Percentiles rank a stretch among this genome's conserved stretches.
Conservation (phyloP, 148 eudicot genomes). For the Nepenthes mirabilis region DNA sequence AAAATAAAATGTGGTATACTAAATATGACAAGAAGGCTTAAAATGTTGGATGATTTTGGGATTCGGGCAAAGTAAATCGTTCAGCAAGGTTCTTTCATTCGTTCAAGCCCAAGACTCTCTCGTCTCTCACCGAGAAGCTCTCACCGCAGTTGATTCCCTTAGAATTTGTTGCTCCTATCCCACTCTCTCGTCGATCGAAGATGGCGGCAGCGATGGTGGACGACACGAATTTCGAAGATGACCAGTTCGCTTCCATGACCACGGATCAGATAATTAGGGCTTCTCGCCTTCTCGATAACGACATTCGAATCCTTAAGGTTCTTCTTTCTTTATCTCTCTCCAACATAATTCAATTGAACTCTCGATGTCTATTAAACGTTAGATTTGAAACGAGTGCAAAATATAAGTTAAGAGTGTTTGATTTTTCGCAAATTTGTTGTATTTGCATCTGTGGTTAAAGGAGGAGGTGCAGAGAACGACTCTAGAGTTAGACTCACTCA, state of each 20-base stretch:
- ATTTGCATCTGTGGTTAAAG: slow-evolving; percentile 14
- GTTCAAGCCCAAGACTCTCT: no score
- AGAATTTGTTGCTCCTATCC: not conserved
- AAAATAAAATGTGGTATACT: no score
- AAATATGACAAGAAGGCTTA: no score
- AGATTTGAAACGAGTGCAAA: not conserved
- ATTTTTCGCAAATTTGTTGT: not conserved
- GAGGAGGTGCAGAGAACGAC: slow-evolving; percentile 75
- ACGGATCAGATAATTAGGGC: slow-evolving; percentile 68
- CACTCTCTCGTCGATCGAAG: not conserved
- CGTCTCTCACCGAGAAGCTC: no score
- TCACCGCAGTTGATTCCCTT: no score
- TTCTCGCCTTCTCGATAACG: slow-evolving; percentile 81
- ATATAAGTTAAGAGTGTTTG: not conserved
- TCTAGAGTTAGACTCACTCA: slow-evolving; percentile 63
- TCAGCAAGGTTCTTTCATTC: no score
- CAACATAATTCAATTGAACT: not conserved
- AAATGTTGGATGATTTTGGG: no score
- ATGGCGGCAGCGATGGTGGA: slow-evolving; percentile 87
- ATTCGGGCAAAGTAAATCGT: no score
- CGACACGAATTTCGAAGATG: slow-evolving; percentile 58
- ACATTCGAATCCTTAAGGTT: slow-evolving; percentile 74
- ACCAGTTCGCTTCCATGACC: slow-evolving; percentile 61
- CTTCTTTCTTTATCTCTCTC: not conserved
- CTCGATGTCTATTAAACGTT: not conserved